Base-by-base conservation (phyloP, 129 eudicot species). In the Deinandra increscens region DNA sequence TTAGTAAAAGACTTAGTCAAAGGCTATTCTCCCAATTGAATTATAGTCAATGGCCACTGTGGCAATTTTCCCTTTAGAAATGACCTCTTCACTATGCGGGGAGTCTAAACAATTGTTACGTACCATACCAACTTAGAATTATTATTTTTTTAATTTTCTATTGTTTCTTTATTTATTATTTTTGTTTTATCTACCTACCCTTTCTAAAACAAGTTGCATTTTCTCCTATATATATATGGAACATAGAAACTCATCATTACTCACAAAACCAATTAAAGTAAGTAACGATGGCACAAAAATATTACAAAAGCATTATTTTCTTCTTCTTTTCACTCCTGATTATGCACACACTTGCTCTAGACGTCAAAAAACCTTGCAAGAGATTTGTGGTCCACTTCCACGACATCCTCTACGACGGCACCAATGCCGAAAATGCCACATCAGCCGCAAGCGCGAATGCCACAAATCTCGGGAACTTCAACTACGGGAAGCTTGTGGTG, bases 381-480 rank as follows among this genome's bases (percentile, higher is more conserved):
- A 71, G 75, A 33, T 10, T 88, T 26, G 77, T 77, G 43, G 73
- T 88, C 17, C 83, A 85, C 60, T 85, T 70, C 82, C 91, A 85
- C 33, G 89, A 88, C 73, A 73, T 74, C 67, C 64, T 83, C 43
- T 88, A 73, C 82, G 77, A 81, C 22, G 88, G 83, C 75, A 81
- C 64, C 9, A 78, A 88, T 12, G 38, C 41, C 0, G 76, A 70
- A 6, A 85, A 85, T 23, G 88, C 91, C 42, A 88, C 96, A 2
- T 76, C 96, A 4, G 90, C 84, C 0, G 9, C 62, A 4, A 9
- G 29, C 12, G 13, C 75, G 0, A 80, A 78, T 9, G 63, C 11
- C 15, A 75, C 83, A 0, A 26, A 34, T 12, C 81, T 88, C 0
- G 82, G 87, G 6, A 29, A 80, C 3, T 73, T 49, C 72, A 4